Percentiles rank a stretch among this genome's conserved stretches.
phyloP scores from a whole-genome alignment of 176 grass and related monocot genomes.

The Metroxylon sagu region DNA sequence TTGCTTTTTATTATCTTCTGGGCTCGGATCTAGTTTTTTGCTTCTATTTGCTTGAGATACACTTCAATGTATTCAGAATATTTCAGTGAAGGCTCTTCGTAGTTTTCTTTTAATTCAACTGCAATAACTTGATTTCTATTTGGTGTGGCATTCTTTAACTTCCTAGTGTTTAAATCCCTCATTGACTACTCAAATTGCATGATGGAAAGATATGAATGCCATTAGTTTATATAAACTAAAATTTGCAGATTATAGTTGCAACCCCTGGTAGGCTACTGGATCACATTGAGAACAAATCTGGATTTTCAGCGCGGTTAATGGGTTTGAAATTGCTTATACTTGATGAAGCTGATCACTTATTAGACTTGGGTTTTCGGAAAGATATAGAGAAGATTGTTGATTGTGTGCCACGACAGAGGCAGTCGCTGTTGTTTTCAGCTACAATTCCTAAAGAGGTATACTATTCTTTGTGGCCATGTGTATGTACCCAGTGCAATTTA shows the following conservation, averaged over 20 bases:
- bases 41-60: not conserved
- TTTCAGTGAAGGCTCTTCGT: no score
- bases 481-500: not conserved
- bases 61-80: no score
- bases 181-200: no score
- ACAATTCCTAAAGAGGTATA: conserved; percentile 93
- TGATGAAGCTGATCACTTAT: conserved; percentile 97
- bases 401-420: conserved; percentile 83
- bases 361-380: conserved; percentile 86
- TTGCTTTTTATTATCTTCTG: conserved; percentile 10
- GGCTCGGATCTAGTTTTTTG: not conserved
- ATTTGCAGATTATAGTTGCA: conserved; percentile 78
- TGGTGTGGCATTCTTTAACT: no score
- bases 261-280: conserved; percentile 85
- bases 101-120: no score
- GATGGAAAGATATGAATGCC: no score
- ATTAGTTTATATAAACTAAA: no score
- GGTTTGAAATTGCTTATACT: conserved; percentile 89
- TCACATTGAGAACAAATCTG: conserved; percentile 92
- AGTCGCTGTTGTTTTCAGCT: conserved; percentile 79
- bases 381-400: conserved; percentile 96
- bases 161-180: no score
- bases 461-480: not conserved
- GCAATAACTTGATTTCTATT: no score
- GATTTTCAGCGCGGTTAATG: conserved; percentile 90